Percentiles rank a stretch among this genome's conserved stretches.
phyloP scores from a whole-genome alignment of 148 eudicot species.

The Chenopodium album region DNA sequence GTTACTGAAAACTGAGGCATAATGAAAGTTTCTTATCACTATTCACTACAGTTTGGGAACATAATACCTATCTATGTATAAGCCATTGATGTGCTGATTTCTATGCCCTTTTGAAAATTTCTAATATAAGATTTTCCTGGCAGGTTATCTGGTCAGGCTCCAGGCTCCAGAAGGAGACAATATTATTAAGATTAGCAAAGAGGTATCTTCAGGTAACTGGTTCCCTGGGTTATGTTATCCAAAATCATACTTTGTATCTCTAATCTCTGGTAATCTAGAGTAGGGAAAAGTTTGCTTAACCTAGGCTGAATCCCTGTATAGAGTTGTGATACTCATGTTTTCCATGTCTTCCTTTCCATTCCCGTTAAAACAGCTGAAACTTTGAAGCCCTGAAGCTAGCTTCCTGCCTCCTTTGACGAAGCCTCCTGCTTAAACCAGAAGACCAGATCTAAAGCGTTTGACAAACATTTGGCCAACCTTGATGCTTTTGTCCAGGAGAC shows the following conservation, averaged over 20 bases:
- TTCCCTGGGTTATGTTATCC: slow-evolving; percentile 11
- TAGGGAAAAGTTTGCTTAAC: slow-evolving; percentile 34
- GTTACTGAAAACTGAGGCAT: neutral
- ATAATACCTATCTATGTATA: no score
- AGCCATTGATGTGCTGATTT: neutral
- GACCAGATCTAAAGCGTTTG: slow-evolving; percentile 81
- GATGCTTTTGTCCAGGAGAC: slow-evolving; percentile 72
- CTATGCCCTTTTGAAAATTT: no score
- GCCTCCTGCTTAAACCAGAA: slow-evolving; percentile 90
- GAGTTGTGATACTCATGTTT: slow-evolving; percentile 67
- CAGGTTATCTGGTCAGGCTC: slow-evolving; percentile 68
- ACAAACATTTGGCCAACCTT: slow-evolving; percentile 64
- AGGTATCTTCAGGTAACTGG: slow-evolving; percentile 55
- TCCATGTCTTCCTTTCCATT: slow-evolving; percentile 73
- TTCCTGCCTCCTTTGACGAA: slow-evolving; percentile 63
- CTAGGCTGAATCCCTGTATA: slow-evolving; percentile 36
- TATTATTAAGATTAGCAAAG: slow-evolving; percentile 48
- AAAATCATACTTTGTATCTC: neutral
- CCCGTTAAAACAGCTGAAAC: slow-evolving; percentile 84
- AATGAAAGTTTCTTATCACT: no score
- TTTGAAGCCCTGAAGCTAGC: slow-evolving; percentile 89
- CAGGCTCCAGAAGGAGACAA: slow-evolving; percentile 58
- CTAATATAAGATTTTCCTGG: slow-evolving; percentile 21
- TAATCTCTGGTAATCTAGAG: slow-evolving; percentile 19
- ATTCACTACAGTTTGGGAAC: no score